Percentiles rank a stretch among this genome's conserved stretches.
Conservation (phyloP, 1,139 yeast species). For the Tardiomyces blankii region DNA sequence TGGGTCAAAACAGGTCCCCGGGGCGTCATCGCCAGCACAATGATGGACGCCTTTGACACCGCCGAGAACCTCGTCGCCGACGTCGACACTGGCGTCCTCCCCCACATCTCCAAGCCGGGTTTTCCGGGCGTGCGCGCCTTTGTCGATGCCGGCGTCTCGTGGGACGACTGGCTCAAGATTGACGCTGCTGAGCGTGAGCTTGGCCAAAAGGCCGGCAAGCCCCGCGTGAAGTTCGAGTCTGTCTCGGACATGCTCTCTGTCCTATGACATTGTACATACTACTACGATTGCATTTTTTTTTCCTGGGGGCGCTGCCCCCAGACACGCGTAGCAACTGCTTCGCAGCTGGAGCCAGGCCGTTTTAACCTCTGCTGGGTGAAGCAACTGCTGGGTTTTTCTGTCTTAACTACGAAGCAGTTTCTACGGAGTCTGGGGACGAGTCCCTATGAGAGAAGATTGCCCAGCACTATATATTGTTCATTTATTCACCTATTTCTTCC, state of each 20-base stretch:
- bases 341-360: too few relatives aligned
- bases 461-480: too few relatives aligned
- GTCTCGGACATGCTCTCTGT: slow-evolving; percentile 39
- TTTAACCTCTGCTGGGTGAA: too few relatives aligned
- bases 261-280: not conserved
- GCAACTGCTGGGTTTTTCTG: too few relatives aligned
- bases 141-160: slow-evolving; percentile 32
- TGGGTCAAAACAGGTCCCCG: slow-evolving; percentile 87
- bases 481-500: too few relatives aligned
- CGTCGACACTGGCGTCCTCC: slow-evolving; percentile 6
- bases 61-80: slow-evolving; percentile 33
- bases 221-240: slow-evolving; percentile 45
- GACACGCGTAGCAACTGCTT: too few relatives aligned
- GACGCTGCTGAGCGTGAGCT: slow-evolving; percentile 40
- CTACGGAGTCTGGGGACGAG: too few relatives aligned
- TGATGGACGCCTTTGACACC: slow-evolving; percentile 69
- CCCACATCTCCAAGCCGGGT: slow-evolving; percentile 18
- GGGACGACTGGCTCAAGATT: slow-evolving; percentile 67
- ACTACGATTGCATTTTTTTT: not conserved
- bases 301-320: too few relatives aligned
- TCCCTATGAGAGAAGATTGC: too few relatives aligned
- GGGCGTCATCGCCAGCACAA: slow-evolving; percentile 88
- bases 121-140: slow-evolving; percentile 26
- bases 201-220: slow-evolving; percentile 41
- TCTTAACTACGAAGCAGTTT: too few relatives aligned